Evolutionary conservation across 441 rosid genomes (phyloP).

Genomic region (Manihot esculenta): DNA sequence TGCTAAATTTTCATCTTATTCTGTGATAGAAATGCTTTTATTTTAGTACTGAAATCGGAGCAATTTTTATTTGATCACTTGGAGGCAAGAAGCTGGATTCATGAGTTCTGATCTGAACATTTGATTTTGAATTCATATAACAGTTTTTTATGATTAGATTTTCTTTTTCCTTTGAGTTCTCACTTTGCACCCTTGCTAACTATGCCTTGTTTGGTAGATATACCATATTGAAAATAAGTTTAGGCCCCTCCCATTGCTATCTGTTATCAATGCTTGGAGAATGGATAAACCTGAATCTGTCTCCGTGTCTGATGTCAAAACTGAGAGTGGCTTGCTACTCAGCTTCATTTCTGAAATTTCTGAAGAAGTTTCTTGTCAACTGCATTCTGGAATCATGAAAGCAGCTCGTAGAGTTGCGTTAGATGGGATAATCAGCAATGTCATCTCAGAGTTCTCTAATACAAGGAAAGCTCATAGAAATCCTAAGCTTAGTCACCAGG

Average conservation of each 20-base stretch:
- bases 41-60: neutral
- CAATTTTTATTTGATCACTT: neutral
- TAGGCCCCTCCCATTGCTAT: slow-evolving; percentile 53
- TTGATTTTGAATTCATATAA: no score
- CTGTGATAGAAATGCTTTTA: neutral
- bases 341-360: slow-evolving; percentile 57
- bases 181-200: neutral
- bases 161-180: neutral
- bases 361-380: slow-evolving; percentile 70
- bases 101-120: neutral
- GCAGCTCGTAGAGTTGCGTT: slow-evolving; percentile 74
- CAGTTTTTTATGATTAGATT: neutral
- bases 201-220: slow-evolving; percentile 52
- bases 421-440: slow-evolving; percentile 72
- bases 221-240: slow-evolving; percentile 57
- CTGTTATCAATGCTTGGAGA: slow-evolving; percentile 55
- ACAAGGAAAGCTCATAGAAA: slow-evolving; percentile 49
- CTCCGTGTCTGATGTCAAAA: slow-evolving; percentile 29
- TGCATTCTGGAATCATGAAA: slow-evolving; percentile 79
- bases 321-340: slow-evolving; percentile 33
- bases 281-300: slow-evolving; percentile 29
- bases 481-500: slow-evolving; percentile 42
- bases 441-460: slow-evolving; percentile 53
- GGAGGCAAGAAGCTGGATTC: neutral
- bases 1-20: neutral